These are phyloP conservation scores for Saposhnikovia divaricata DNA, from an alignment of 129 eudicot species.

Conservation along the genomic window DNA sequence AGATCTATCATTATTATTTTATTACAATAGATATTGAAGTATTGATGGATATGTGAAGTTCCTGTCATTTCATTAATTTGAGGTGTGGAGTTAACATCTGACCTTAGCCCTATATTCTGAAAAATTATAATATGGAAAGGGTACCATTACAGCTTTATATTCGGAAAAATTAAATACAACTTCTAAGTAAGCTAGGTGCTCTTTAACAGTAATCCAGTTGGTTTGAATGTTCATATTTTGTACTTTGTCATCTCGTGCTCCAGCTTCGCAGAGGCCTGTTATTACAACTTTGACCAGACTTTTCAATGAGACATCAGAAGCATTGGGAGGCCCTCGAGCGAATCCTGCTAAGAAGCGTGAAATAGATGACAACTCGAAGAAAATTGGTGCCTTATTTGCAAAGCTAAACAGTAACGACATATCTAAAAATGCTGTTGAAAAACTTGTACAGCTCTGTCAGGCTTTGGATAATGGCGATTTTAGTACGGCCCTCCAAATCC, in stretches of 20 bases:
- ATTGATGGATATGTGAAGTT: not conserved
- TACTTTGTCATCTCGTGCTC: conserved; percentile 13
- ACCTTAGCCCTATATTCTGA: not conserved
- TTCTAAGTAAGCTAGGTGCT: not conserved
- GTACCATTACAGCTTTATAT: not conserved
- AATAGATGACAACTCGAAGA: conserved; percentile 88
- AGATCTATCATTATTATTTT: not conserved
- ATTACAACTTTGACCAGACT: conserved; percentile 76
- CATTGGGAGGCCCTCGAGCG: conserved; percentile 71
- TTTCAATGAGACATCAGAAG: conserved; percentile 84
- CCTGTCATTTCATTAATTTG: not conserved
- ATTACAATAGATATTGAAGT: not conserved
- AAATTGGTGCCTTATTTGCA: conserved; percentile 77
- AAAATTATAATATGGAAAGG: not conserved
- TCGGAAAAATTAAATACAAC: not conserved
- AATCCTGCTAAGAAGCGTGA: conserved; percentile 79
- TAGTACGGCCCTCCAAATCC: conserved; percentile 74
- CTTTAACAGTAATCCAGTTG: not conserved
- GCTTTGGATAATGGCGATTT: conserved; percentile 80
- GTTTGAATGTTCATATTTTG: not conserved
- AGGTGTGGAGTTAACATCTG: not conserved
- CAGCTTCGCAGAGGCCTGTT: conserved; percentile 76
- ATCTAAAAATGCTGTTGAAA: conserved; percentile 76
- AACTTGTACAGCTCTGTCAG: conserved; percentile 89
- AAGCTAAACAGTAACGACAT: conserved; percentile 75